A percentile compares a stretch with the other conserved stretches of the same genome.
phyloP scores from a whole-genome alignment of 352 stramenopile species.

The Phytopythium litorale region DNA sequence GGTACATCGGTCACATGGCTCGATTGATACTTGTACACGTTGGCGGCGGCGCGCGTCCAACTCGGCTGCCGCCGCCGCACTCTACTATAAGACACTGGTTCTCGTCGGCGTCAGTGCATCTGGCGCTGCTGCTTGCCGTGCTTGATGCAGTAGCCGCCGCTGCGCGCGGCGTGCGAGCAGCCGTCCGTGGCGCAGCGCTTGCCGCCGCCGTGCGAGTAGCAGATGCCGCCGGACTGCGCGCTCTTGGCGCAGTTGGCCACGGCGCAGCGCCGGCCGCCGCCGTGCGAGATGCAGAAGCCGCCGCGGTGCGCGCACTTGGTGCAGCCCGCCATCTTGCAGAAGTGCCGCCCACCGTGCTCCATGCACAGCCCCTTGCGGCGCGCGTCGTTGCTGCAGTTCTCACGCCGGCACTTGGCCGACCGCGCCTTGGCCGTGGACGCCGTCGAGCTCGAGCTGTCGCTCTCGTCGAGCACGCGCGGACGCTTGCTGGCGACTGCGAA shows the following conservation, averaged over 20 bases:
- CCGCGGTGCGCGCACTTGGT: conserved; percentile 80
- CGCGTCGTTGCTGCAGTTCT: conserved; percentile 63
- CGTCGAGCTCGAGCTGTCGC: conserved; percentile 16
- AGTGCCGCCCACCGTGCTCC: conserved; percentile 82
- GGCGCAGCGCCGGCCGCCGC: conserved; percentile 68
- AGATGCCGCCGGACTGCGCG: conserved; percentile 77
- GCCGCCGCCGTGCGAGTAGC: conserved; percentile 81
- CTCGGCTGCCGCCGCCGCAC: background rate
- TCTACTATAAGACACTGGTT: background rate
- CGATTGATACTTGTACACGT: conserved; percentile 1
- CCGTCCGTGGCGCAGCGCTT: conserved; percentile 74
- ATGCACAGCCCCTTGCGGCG: conserved; percentile 84
- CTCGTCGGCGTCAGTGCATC: background rate
- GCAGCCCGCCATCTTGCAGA: conserved; percentile 83
- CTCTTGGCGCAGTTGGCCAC: conserved; percentile 74
- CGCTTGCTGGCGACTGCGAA: conserved; percentile 23
- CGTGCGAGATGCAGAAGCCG: conserved; percentile 80
- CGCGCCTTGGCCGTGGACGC: conserved; percentile 17
- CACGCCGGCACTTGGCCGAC: conserved; percentile 47
- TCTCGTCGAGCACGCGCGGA: conserved; percentile 14
- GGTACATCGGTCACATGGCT: background rate
- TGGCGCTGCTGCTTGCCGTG: conserved; percentile 63
- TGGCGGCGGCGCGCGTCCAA: no score
- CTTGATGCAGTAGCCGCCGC: conserved; percentile 80
- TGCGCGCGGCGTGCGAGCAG: conserved; percentile 76